Conservation (phyloP, 1,139 yeast species). For the Yamadazyma atlantica region DNA sequence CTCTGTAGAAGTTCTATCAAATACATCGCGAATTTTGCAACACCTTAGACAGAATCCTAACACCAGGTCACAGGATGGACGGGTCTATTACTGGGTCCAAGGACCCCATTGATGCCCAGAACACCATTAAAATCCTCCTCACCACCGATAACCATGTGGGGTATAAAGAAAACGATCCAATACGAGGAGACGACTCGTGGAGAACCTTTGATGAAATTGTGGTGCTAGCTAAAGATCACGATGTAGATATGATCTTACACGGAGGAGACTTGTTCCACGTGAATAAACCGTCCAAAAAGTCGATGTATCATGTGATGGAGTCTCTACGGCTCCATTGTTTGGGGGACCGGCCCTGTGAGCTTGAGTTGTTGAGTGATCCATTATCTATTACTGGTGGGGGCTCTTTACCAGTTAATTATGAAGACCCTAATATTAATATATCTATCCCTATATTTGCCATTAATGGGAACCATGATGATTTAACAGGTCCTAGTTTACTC, state of each 20-base stretch:
- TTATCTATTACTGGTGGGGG: constrained; percentile 49
- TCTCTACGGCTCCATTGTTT: constrained; percentile 71
- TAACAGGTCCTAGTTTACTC: constrained; percentile 84
- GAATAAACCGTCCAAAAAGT: constrained; percentile 84
- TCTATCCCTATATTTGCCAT: constrained; percentile 93
- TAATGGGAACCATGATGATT: constrained; percentile 96
- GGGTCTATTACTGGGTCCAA: no score
- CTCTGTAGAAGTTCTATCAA: no score
- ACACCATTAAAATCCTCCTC: constrained; percentile 72
- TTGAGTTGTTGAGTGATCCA: constrained; percentile 84
- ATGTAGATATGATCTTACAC: constrained; percentile 88
- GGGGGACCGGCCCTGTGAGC: constrained; percentile 86
- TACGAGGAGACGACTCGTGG: constrained; percentile 90
- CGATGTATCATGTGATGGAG: constrained; percentile 80
- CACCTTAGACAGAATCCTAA: no score
- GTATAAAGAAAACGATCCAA: constrained; percentile 83
- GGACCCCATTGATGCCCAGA: constrained; percentile 52
- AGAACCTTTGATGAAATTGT: constrained; percentile 82
- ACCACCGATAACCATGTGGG: constrained; percentile 99
- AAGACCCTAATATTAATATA: constrained; percentile 85
- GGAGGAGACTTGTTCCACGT: constrained; percentile 93
- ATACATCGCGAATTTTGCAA: no score
- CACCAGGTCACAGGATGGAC: no score
- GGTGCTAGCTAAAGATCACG: constrained; percentile 63
- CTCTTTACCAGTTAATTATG: constrained; percentile 76